Evolutionary conservation across 2,329 filamentous ascomycete genomes (phyloP), one percentile per base, ranked within the genome.

Genomic region (Graphiopsis chlorocephala): DNA sequence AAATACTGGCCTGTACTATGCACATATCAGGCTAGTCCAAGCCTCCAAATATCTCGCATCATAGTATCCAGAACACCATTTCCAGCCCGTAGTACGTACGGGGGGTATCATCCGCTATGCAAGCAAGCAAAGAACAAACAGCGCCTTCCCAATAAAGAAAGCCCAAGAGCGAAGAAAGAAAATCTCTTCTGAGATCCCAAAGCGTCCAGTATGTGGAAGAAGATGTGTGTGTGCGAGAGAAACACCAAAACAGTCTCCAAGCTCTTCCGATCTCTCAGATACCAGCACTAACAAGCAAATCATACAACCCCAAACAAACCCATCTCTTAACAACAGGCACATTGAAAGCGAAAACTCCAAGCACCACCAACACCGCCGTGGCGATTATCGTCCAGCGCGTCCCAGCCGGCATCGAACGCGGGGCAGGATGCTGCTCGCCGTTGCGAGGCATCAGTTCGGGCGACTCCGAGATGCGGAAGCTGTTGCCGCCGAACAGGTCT

Each of bases 401-500:
- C 1, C 60, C 60, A 5, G 33, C 29, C n/a, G 60, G 60, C 15
- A 62, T 38, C 31, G 48, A 53, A 5, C 60, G 31, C 2, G 17
- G 31, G 10, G 23, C 33, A 11, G 8, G 38, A 42, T 14, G 17
- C n/a, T 33, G 31, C 47, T 47, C 42, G 38, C n/a, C 38, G 38
- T 20, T 45, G 38, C 38, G 38, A 17, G 60, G 48, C 33, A 55
- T 53, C 8, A 55, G 33, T 33, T 62, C 48, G 5, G 60, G 60
- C 25, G 48, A 50, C 45, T 71, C 69, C 28, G 61, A 66, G 33
- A 71, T 69, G 4, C 61, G 47, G 52, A 71, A 71, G 38, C 64
- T 68, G 25, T 50, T 48, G 12, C 70, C 69, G 23, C 65, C 69
- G 47, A 72, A 70, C 61, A 70, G 17, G 38, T 72, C 70, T 29